Percentiles rank a stretch among this genome's conserved stretches.
Conservation (phyloP, 1,139 yeast species). For the Pneumocystis sp. region DNA sequence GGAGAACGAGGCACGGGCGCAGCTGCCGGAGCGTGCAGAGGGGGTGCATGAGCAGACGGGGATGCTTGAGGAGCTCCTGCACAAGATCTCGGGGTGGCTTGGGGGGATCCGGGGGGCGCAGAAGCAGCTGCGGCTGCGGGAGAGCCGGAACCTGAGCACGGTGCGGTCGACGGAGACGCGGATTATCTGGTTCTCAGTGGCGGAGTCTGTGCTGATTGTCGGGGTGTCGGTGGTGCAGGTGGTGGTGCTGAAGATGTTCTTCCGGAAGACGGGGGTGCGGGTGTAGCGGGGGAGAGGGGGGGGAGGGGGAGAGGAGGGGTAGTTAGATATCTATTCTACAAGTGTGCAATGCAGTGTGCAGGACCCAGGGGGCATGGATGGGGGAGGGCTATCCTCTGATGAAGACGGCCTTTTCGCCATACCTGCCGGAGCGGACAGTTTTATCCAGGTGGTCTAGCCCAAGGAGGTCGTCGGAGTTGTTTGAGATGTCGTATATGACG, state of each 20-base stretch:
- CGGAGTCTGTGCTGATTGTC: constrained; percentile 68
- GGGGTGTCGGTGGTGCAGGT: constrained; percentile 80
- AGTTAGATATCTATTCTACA: too few relatives aligned
- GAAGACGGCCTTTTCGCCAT: constrained; percentile 14
- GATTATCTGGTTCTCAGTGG: constrained; percentile 67
- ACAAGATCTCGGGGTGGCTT: constrained; percentile 52
- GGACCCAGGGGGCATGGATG: too few relatives aligned
- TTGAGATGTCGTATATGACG: constrained; percentile 40
- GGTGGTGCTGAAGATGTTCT: constrained; percentile 68
- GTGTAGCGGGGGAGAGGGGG: too few relatives aligned
- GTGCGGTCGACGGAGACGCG: constrained; percentile 79
- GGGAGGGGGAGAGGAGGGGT: too few relatives aligned
- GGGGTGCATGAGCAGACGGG: constrained; percentile 41
- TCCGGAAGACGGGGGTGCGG: constrained; percentile 28
- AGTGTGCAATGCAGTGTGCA: too few relatives aligned
- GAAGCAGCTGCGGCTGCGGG: constrained; percentile 78
- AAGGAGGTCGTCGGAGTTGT: constrained; percentile 34
- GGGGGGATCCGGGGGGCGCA: constrained; percentile 39
- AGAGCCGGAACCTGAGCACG: constrained; percentile 79
- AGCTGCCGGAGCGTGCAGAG: constrained; percentile 40
- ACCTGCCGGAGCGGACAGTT: constrained; percentile 23
- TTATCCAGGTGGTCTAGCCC: constrained; percentile 84
- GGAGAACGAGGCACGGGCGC: constrained; percentile 42
- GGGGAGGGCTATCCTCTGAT: constrained; percentile 4
- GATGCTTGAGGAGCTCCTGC: constrained; percentile 31